Evolutionary conservation across 2,329 filamentous ascomycete genomes (phyloP).

Genomic region (Ascochyta koolunga): DNA sequence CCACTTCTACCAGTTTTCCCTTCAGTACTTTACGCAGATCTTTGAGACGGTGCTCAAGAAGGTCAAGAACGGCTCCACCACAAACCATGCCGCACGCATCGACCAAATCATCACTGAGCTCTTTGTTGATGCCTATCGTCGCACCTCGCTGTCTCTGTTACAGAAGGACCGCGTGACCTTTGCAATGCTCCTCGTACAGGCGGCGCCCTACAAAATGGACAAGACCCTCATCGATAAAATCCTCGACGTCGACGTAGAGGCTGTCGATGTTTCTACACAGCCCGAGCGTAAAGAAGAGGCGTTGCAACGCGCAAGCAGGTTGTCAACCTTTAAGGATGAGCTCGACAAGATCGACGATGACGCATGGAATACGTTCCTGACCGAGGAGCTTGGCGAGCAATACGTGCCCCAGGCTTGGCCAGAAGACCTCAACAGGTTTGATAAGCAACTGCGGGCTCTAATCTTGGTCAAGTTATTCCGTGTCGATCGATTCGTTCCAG

Average conservation of each 20-base stretch:
- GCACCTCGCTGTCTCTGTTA: conserved; percentile 89
- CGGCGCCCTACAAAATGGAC: conserved; percentile 95
- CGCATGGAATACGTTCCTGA: conserved; percentile 82
- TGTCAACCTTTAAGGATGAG: conserved; percentile 75
- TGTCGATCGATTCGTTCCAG: conserved; percentile 91
- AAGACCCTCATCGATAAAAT: conserved; percentile 85
- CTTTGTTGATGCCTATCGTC: conserved; percentile 88
- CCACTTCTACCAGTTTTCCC: conserved; percentile 98
- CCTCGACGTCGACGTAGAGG: conserved; percentile 76
- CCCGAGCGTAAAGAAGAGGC: conserved; percentile 69
- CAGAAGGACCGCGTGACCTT: conserved; percentile 95
- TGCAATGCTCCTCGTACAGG: conserved; percentile 92
- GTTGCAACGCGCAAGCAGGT: conserved; percentile 70
- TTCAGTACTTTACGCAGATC: conserved; percentile 97
- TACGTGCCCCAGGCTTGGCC: conserved; percentile 80
- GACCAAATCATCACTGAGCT: conserved; percentile 91
- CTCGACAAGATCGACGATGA: conserved; percentile 66
- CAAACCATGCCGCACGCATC: conserved; percentile 77
- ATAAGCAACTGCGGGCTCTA: conserved; percentile 81
- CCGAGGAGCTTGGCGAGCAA: conserved; percentile 85
- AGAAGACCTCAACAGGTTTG: conserved; percentile 66
- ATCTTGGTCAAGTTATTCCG: conserved; percentile 93
- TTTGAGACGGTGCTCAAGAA: conserved; percentile 89
- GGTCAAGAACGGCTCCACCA: conserved; percentile 75
- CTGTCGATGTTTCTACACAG: conserved; percentile 77